phyloP scores from a whole-genome alignment of 176 grass and related monocot species.

The Ananas comosus region DNA sequence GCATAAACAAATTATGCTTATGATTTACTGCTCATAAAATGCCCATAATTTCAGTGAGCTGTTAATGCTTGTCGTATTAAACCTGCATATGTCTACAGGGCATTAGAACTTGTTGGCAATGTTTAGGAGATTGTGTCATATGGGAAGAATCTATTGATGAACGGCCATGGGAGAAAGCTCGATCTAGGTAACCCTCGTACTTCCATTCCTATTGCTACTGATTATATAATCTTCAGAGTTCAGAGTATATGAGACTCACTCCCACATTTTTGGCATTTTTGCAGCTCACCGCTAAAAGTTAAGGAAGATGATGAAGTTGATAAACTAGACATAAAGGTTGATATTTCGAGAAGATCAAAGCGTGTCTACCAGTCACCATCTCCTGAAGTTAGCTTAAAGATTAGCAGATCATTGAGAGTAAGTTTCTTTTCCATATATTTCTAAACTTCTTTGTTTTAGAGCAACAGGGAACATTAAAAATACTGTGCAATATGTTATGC shows the following conservation, averaged over 20 bases:
- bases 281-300: conserved; percentile 81
- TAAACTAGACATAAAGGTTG: conserved; percentile 76
- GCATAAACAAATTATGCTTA: no score
- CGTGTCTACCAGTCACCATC: conserved; percentile 63
- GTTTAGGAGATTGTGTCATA: conserved; percentile 82
- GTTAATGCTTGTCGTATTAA: not conserved
- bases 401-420: conserved; percentile 75
- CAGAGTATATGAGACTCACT: not conserved
- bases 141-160: conserved; percentile 98
- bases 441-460: not conserved
- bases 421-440: conserved; percentile 19
- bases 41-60: not conserved
- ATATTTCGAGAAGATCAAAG: conserved; percentile 49
- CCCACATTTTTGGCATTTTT: not conserved
- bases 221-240: not conserved
- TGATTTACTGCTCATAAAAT: not conserved
- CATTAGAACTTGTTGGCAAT: conserved; percentile 63
- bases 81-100: conserved; percentile 31
- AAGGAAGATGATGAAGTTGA: conserved; percentile 95
- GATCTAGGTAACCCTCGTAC: conserved; percentile 42
- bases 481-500: not conserved
- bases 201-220: not conserved
- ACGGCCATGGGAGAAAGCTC: conserved; percentile 77
- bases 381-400: conserved; percentile 86
- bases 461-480: not conserved